Evolutionary conservation across 2,329 filamentous ascomycete species (phyloP).

Genomic region (Claviceps sp.): DNA sequence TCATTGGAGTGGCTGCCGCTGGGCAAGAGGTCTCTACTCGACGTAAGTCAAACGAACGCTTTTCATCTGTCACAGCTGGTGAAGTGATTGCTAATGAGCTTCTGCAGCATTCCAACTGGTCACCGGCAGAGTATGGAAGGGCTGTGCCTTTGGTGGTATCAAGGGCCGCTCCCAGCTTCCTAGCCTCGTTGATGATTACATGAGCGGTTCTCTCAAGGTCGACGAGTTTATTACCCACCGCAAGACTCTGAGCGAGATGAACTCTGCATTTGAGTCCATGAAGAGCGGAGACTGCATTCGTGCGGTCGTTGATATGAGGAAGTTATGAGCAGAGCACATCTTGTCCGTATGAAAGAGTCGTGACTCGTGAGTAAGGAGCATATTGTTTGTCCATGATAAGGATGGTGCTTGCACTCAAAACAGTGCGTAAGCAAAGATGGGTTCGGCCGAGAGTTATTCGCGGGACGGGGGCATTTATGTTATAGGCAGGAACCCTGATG

Average conservation of each 20-base stretch:
- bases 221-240: conserved; percentile 99
- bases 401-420: background rate
- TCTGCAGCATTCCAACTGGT: conserved; percentile 86
- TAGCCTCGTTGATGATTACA: conserved; percentile 77
- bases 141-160: conserved; percentile 94
- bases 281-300: conserved; percentile 94
- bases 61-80: background rate
- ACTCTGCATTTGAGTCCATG: conserved; percentile 85
- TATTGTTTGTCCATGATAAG: background rate
- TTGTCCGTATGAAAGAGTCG: background rate
- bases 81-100: background rate
- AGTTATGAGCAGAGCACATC: conserved; percentile 13
- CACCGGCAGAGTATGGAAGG: conserved; percentile 94
- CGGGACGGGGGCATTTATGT: background rate
- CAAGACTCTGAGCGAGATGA: conserved; percentile 70
- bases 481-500: background rate
- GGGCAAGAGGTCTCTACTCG: conserved; percentile 91
- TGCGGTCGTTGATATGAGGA: conserved; percentile 64
- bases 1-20: conserved; percentile 93
- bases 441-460: background rate
- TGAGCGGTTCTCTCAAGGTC: conserved; percentile 83
- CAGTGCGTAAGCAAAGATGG: background rate
- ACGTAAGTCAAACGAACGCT: conserved; percentile 45
- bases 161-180: conserved; percentile 92
- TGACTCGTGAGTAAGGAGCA: background rate